Base-by-base conservation (phyloP, 305 asterid genomes). In the Fraxinus angustifolia region DNA sequence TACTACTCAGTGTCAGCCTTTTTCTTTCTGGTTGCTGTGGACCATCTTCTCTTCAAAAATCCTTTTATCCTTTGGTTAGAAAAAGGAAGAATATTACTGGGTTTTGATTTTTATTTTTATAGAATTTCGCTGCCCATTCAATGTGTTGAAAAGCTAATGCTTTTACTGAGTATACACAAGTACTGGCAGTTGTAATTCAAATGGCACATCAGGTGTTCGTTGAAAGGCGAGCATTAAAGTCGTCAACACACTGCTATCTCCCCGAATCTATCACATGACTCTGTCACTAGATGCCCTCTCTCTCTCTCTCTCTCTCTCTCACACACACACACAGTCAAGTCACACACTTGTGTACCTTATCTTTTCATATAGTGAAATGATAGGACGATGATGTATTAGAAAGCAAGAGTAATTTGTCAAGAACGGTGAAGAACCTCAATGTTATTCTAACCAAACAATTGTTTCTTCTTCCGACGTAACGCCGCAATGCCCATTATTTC, bases 241-340 rank as follows among this genome's bases (percentile, higher is more conserved):
- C 40, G 70, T 53, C 80, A 30, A 76, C 26, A 76, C 67, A 8
- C 76, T 34, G 74, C 76, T 6, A 31, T 28, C 71, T 76, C 79
- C 45, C 79, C 58, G 79, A 76, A 76, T 76, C 79, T 76, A 50
- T 77, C 80, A 77, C 80, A 77, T 77, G 72, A 36, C 80, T 56
- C 73, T 30, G 73, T 84, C 87, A 80, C 79, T 76, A 79, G 77
- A 76, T 77, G 73, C 71, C 21, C 35, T 77, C 74, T 60, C 56
- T 78, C 81, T 62, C 23, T 56, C 79, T 14, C 35, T 77, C 74
- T 60, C 56, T 78, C 81, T 62, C 23, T 56, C 79, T 14, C n/a
- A n/a, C 62, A 12, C 16, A 6, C 40, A 0, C 48, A 12, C 56
- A 42, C 5, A 48, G 58, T 48, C 58, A 14, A 68, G 19, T 23